Percentiles rank a stretch among this genome's conserved stretches.
Evolutionary conservation across 306 rosid genomes (phyloP).

Genomic region (Gynostemma pentaphyllum): DNA sequence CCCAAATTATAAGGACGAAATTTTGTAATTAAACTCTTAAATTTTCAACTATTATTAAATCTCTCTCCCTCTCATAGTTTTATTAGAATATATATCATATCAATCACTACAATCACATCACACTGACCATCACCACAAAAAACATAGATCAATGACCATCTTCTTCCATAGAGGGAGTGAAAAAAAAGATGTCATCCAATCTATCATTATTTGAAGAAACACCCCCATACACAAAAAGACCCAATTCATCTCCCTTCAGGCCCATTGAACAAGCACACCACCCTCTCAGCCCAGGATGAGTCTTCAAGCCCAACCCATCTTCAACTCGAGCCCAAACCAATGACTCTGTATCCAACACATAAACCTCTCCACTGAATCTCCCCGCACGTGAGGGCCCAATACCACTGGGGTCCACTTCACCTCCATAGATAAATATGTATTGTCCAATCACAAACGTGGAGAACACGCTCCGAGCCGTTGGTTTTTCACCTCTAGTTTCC

Average conservation of each 20-base stretch:
- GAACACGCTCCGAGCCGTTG: conserved; percentile 74
- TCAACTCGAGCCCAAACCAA: conserved; percentile 41
- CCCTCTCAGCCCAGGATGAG: conserved; percentile 80
- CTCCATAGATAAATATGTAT: conserved; percentile 53
- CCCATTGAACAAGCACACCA: conserved; percentile 68
- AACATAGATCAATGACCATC: conserved; percentile 8
- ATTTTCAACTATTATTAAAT: no score
- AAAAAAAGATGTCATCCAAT: conserved; percentile 64
- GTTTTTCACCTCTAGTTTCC: conserved; percentile 57
- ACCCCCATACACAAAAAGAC: conserved; percentile 74
- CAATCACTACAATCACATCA: no score
- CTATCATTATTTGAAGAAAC: conserved; percentile 87
- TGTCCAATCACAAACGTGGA: conserved; percentile 37
- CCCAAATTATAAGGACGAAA: no score
- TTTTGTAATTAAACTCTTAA: no score
- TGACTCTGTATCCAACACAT: conserved; percentile 45
- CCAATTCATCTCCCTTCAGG: conserved; percentile 21
- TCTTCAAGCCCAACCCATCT: conserved; percentile 22
- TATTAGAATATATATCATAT: no score
- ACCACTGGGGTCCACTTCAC: conserved; percentile 88
- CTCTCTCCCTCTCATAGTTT: no score
- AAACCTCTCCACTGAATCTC: conserved; percentile 44
- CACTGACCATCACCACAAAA: no score
- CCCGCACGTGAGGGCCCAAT: conserved; percentile 81
- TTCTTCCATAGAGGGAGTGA: conserved; percentile 29